Conservation (phyloP, 1,139 yeast species). For the Zygosaccharomyces pseudobailii region DNA sequence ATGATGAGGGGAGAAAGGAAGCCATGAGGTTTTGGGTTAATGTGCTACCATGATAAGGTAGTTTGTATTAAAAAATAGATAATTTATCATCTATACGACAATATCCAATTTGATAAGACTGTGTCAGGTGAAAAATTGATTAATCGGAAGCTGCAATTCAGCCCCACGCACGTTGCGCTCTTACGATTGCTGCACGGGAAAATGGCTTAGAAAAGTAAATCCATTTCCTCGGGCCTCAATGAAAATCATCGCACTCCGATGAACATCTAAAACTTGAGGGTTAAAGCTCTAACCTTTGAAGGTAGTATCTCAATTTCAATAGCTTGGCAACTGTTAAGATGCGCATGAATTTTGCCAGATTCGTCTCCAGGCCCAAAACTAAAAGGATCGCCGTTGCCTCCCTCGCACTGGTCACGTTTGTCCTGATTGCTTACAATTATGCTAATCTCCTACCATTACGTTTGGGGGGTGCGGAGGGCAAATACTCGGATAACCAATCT, state of each 20-base stretch:
- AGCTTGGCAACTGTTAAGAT: neutral
- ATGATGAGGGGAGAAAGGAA: conserved; percentile 18
- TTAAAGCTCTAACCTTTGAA: neutral
- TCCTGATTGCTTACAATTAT: neutral
- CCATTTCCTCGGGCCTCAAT: neutral
- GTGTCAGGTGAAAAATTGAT: neutral
- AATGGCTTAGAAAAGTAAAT: neutral
- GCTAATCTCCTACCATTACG: neutral
- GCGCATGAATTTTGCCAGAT: neutral
- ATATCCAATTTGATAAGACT: neutral
- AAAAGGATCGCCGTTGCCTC: neutral
- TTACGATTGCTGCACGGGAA: neutral
- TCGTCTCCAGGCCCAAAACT: neutral
- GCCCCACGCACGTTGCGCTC: neutral
- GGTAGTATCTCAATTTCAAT: neutral
- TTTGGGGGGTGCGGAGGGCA: neutral
- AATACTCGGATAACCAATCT: neutral
- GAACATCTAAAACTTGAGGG: neutral
- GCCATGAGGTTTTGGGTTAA: conserved; percentile 31
- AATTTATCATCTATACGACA: neutral
- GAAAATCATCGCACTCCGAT: neutral
- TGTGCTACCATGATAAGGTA: conserved; percentile 24
- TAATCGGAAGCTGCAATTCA: neutral
- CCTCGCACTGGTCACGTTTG: neutral
- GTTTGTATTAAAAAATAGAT: neutral